A percentile compares a stretch with the other conserved stretches of the same genome.
phyloP scores from a whole-genome alignment of 2,329 filamentous ascomycete genomes.

The Pseudogymnoascus sp. region DNA sequence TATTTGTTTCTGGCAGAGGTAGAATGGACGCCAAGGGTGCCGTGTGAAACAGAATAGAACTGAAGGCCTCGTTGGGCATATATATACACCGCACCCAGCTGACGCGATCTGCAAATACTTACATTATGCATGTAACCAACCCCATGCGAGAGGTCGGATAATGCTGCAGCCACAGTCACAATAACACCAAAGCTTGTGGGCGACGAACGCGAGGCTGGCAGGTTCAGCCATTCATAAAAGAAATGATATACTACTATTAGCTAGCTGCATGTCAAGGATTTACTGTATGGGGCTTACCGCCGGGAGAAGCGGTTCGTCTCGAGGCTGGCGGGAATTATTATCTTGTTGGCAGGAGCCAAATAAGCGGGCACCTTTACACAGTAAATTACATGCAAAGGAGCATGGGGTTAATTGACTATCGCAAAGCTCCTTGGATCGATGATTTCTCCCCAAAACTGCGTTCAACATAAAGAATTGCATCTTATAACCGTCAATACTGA shows the following conservation, averaged over 20 bases:
- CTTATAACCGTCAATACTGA: not conserved
- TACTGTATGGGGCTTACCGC: not conserved
- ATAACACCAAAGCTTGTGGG: not conserved
- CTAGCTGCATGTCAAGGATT: not conserved
- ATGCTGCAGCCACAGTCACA: not conserved
- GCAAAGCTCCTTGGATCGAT: not conserved
- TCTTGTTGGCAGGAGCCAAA: not conserved
- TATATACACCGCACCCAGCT: not conserved
- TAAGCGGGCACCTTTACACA: not conserved
- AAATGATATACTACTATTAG: not conserved
- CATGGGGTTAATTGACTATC: not conserved
- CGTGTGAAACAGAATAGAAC: not conserved
- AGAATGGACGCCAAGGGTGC: not conserved
- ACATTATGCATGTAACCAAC: slow-evolving; percentile 4
- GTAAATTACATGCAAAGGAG: not conserved
- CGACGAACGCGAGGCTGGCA: not conserved
- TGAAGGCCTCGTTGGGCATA: not conserved
- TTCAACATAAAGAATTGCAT: not conserved
- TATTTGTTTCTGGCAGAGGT: not conserved
- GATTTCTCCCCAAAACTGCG: not conserved
- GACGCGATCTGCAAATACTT: not conserved
- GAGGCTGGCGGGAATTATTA: not conserved
- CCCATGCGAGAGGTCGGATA: not conserved
- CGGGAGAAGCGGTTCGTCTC: not conserved
- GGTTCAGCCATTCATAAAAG: not conserved